These are phyloP conservation scores for Wallacemonas sp. DNA, from an alignment of 208 protist genomes.

Conservation along the genomic window DNA sequence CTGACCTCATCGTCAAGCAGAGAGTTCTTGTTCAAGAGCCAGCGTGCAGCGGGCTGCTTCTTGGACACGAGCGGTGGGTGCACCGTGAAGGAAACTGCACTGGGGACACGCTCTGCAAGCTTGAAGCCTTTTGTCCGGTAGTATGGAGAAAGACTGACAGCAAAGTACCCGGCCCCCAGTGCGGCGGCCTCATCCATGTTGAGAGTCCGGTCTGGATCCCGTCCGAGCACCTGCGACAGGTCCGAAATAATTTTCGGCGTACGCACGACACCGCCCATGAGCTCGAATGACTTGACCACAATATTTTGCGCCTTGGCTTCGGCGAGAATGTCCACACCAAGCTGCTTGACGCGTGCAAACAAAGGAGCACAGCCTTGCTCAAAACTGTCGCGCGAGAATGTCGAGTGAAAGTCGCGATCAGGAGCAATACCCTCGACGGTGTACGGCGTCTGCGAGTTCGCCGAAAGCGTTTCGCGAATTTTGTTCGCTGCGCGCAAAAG, in stretches of 20 bases:
- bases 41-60: constrained; percentile 17
- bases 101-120: constrained; percentile 59
- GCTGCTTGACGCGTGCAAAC: constrained; percentile 57
- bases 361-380: constrained; percentile 82
- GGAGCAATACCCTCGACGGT: constrained; percentile 89
- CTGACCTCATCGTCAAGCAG: constrained; percentile 51
- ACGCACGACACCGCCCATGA: constrained; percentile 86
- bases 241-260: constrained; percentile 86
- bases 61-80: constrained; percentile 24
- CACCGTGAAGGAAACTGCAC: constrained; percentile 54
- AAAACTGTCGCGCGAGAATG: constrained; percentile 77
- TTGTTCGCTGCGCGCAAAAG: constrained; percentile 89
- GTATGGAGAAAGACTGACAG: constrained; percentile 68
- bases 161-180: constrained; percentile 87
- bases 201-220: constrained; percentile 79
- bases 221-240: constrained; percentile 51
- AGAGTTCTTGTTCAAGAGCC: constrained; percentile 29
- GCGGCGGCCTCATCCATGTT: constrained; percentile 92
- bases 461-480: constrained; percentile 89
- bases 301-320: constrained; percentile 37
- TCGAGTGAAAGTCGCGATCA: constrained; percentile 80
- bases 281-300: constrained; percentile 77
- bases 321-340: constrained; percentile 56
- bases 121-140: constrained; percentile 81
- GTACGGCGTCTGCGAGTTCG: constrained; percentile 86